Evolutionary conservation across 345 rosid species (phyloP).

Genomic region (Gossypium australe): DNA sequence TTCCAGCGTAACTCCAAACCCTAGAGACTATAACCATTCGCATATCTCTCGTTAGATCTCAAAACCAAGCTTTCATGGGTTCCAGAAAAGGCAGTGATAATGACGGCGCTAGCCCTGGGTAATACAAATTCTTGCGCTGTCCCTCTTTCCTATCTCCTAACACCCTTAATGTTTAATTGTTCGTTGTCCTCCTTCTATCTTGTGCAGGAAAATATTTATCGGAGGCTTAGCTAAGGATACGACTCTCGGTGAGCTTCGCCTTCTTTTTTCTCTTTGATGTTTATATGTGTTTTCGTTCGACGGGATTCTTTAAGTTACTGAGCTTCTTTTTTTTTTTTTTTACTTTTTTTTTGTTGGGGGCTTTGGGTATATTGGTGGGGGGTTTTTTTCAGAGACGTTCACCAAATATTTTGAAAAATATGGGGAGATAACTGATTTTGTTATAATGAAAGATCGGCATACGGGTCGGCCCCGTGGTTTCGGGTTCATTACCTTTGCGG

Average conservation of each 20-base stretch:
- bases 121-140: not conserved
- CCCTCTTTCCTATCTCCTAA: not conserved
- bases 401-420: constrained; percentile 69
- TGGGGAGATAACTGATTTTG: constrained; percentile 82
- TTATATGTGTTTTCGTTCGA: not conserved
- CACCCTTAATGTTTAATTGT: not conserved
- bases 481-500: constrained; percentile 84
- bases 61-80: constrained; percentile 8
- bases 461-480: constrained; percentile 79
- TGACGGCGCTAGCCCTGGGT: constrained; percentile 18
- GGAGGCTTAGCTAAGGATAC: constrained; percentile 87
- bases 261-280: not conserved
- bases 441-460: constrained; percentile 83
- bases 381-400: constrained; percentile 44
- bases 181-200: not conserved
- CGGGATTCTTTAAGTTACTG: not conserved
- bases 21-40: not conserved
- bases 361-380: not conserved
- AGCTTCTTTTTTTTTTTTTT: not conserved
- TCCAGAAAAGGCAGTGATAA: constrained; percentile 4
- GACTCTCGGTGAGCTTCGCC: constrained; percentile 36
- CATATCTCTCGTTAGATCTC: not conserved
- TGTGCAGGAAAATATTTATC: constrained; percentile 66
- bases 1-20: not conserved
- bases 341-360: not conserved